Base-by-base conservation (phyloP, 2,329 filamentous ascomycete genomes). In the Epichloe sylvatica region DNA sequence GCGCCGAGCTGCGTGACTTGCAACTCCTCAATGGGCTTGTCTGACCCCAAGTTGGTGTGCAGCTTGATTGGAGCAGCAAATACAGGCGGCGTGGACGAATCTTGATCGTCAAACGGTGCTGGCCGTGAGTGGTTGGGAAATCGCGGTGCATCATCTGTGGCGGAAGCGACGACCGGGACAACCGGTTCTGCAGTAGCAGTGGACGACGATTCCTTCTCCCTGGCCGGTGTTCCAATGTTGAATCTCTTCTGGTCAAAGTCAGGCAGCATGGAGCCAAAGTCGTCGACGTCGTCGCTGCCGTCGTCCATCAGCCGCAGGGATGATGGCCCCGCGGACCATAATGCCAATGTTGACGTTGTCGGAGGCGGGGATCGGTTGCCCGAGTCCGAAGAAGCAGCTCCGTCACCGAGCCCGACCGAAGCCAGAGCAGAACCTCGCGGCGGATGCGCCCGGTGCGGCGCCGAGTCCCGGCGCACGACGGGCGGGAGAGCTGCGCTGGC, bases 261-360 rank as follows among this genome's bases (percentile, higher is more conserved):
- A 2, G 76, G 68, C 5, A 77, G 64, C 57, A 77, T 68, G 46
- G 68, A 61, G 45, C 74, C 70, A 36, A 74, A 70, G n/a, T 74
- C 70, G 2, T 76, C 74, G 34, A 56, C 53, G 2, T 75, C 71
- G 19, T 75, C 70, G 19, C 73, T 70, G 7, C 69, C 66, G 13
- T 73, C 70, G 33, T 67, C 62, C 66, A 65, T 66, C 21, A 72
- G 61, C 6, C 74, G 72, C 21, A 70, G 57, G 1, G 68, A 66
- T 4, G 69, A 70, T 5, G 65, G 62, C 2, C 60, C 57, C 7
- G 64, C 63, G 3, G 65, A 54, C 63, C 65, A 67, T 19, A 67
- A 49, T 11, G 63, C 64, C 23, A 58, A 57, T 19, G 58, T 54
- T n/a, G 57, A 53, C 25, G 50, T 51, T 5, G 46, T 47, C 23